A percentile compares a stretch with the other conserved stretches of the same genome.
Evolutionary conservation across 768 basidiomycete species (phyloP).

Genomic region (Suillus bovinus): DNA sequence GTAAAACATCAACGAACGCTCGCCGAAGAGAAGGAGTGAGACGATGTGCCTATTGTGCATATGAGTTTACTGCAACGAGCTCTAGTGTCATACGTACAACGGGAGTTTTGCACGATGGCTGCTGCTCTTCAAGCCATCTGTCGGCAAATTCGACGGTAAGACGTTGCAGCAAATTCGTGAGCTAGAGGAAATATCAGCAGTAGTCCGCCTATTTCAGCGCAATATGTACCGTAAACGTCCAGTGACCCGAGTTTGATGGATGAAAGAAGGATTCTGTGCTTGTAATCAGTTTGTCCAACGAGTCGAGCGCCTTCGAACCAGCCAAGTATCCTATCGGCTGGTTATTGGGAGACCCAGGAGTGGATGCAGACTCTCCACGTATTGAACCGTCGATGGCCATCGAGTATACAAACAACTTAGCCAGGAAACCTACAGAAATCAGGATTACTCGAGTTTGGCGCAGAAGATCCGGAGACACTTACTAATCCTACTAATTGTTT

Average conservation of each 20-base stretch:
- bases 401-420: constrained; percentile 86
- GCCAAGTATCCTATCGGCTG: constrained; percentile 61
- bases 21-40: constrained; percentile 80
- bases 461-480: constrained; percentile 5
- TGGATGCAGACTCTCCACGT: constrained; percentile 42
- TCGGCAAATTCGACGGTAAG: constrained; percentile 76
- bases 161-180: constrained; percentile 82
- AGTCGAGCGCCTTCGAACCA: constrained; percentile 86
- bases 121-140: constrained; percentile 78
- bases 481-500: constrained; percentile 65
- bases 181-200: constrained; percentile 37
- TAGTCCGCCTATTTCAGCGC: neutral
- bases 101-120: constrained; percentile 77
- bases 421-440: constrained; percentile 61
- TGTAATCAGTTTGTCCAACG: constrained; percentile 83
- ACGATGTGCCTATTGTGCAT: constrained; percentile 55
- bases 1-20: constrained; percentile 76
- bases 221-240: constrained; percentile 50
- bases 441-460: neutral
- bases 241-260: constrained; percentile 87
- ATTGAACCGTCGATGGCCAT: constrained; percentile 79
- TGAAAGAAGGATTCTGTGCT: constrained; percentile 96
- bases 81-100: constrained; percentile 37
- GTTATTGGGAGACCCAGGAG: constrained; percentile 50
- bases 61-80: constrained; percentile 4